Evolutionary conservation across 2,329 filamentous ascomycete species (phyloP), one percentile per base, ranked within the genome.

Genomic region (Chalaropsis ovoidea): DNA sequence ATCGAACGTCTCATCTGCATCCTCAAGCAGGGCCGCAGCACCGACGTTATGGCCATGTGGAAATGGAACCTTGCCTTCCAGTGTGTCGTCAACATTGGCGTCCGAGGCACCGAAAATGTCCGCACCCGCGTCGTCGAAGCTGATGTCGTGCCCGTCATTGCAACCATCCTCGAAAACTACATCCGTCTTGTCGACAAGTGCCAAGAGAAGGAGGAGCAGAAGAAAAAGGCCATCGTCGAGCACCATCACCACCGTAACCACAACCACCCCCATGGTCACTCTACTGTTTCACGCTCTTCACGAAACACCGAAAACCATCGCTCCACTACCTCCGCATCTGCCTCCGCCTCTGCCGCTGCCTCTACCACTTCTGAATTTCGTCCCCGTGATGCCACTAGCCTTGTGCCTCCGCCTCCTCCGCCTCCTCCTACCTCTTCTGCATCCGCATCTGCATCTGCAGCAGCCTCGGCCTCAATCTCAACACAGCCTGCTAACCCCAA

Each of bases 31-130:
- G 94, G 94, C 69, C 84, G 94, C 74, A 96, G 90, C 78, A 95
- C 92, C 77, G 93, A 99, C 75, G 88, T 96, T 86, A 96, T 97
- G 93, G 93, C 96, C 75, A 96, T 96, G 89, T 99, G 94, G 94
- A 97, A 97, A 77, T 99, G 94, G 94, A 99, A 96, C 73, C 82
- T 99, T 69, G 94, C 94, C 64, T 99, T 99, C 76, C 94, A 97
- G 77, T 99, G 94, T 75, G 92, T 97, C 69, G 94, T 99, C 74
- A 99, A 99, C 76, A 97, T 99, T 73, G 94, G 94, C 66, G 93
- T 99, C 68, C 85, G 94, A 70, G 94, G 94, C 68, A 96, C 94
- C 13, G 94, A 99, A 78, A 86, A 85, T 70, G 94, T 99, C 67
- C 85, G 94, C 71, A 97, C 94, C 67, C 84, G 94, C 70, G 93